Evolutionary conservation across 2,329 filamentous ascomycete genomes (phyloP).

Genomic region (Fusarium sp.): DNA sequence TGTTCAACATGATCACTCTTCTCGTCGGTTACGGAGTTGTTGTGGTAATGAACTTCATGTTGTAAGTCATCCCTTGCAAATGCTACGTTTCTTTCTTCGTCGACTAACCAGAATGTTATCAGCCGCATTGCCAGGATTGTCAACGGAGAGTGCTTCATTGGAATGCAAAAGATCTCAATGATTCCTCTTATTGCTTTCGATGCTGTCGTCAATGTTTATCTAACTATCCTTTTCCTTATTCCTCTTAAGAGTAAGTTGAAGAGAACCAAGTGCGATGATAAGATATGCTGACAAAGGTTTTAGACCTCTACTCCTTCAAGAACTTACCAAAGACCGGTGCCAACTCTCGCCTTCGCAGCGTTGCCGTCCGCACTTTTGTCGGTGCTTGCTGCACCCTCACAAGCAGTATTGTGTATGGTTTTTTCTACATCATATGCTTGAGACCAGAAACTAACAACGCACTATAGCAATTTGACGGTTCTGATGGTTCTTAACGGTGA

Average conservation of each 20-base stretch:
- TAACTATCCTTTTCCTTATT: constrained; percentile 72
- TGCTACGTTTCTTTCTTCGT: neutral
- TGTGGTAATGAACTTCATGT: constrained; percentile 69
- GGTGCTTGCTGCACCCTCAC: constrained; percentile 67
- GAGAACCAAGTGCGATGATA: too few relatives aligned
- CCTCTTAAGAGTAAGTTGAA: constrained; percentile 62
- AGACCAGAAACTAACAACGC: constrained; percentile 7
- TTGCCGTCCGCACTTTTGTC: constrained; percentile 69
- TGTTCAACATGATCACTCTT: constrained; percentile 71
- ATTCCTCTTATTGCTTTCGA: constrained; percentile 72
- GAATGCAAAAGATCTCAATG: constrained; percentile 68
- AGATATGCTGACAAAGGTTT: neutral
- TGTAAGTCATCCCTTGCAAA: constrained; percentile 55
- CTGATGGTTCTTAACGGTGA: constrained; percentile 69
- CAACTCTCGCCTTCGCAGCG: constrained; percentile 58
- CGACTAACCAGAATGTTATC: constrained; percentile 1
- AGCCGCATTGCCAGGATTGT: constrained; percentile 68
- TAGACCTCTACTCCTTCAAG: constrained; percentile 67
- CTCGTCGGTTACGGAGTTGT: constrained; percentile 58
- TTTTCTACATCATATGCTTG: neutral
- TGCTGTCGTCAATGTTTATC: constrained; percentile 69
- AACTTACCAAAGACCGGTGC: constrained; percentile 55
- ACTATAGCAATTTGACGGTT: constrained; percentile 65
- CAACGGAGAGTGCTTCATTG: constrained; percentile 68
- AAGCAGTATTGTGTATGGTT: constrained; percentile 66